Percentiles rank a stretch among this genome's conserved stretches.
These are phyloP conservation scores for Pichia sp. DNA, from an alignment of 1,139 yeast species.

Conservation along the genomic window DNA sequence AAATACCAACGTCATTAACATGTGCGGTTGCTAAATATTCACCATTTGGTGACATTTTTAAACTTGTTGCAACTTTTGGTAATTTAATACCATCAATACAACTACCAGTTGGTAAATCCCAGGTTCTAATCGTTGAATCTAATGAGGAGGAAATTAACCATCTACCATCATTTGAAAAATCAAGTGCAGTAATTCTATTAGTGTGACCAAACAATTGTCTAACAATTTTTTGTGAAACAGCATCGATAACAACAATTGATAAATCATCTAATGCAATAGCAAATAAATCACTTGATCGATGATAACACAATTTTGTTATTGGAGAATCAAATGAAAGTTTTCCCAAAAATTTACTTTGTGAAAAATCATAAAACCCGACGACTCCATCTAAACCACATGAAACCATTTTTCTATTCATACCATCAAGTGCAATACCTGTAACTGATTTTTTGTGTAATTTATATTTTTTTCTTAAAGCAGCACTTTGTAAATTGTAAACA, in stretches of 20 bases:
- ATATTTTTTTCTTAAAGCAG: constrained; percentile 58
- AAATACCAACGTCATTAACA: constrained; percentile 83
- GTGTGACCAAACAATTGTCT: constrained; percentile 88
- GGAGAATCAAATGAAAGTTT: constrained; percentile 69
- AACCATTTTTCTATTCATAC: constrained; percentile 82
- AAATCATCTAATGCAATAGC: constrained; percentile 86
- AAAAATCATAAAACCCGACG: constrained; percentile 83
- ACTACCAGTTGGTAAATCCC: constrained; percentile 98
- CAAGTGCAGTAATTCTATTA: constrained; percentile 82
- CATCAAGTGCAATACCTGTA: constrained; percentile 85
- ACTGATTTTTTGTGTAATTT: constrained; percentile 72
- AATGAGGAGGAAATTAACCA: constrained; percentile 85
- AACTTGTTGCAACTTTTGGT: constrained; percentile 70
- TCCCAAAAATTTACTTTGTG: constrained; percentile 62
- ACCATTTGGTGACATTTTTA: constrained; percentile 81
- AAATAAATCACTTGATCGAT: constrained; percentile 73
- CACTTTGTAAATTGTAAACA: constrained; percentile 87
- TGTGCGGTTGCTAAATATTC: constrained; percentile 92
- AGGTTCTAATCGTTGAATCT: constrained; percentile 86
- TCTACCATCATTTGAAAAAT: constrained; percentile 91
- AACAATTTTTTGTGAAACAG: constrained; percentile 72
- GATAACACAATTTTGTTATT: constrained; percentile 69
- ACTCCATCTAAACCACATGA: constrained; percentile 86
- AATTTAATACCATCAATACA: constrained; percentile 89
- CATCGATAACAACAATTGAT: constrained; percentile 77